A percentile compares a stretch with the other conserved stretches of the same genome.
Evolutionary conservation across 306 rosid species (phyloP).

Genomic region (Vigna trinervia): DNA sequence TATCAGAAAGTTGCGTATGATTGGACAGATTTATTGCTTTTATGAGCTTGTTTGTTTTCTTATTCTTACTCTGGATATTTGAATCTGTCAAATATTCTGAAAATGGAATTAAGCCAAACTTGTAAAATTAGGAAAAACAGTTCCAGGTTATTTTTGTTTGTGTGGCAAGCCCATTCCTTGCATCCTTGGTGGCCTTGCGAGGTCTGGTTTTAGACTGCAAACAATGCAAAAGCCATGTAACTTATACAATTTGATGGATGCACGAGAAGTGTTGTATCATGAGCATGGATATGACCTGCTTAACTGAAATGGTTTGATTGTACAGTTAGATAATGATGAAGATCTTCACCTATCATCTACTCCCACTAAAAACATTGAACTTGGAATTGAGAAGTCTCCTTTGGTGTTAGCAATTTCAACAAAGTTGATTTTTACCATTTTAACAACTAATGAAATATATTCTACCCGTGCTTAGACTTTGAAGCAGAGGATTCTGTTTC

Average conservation of each 20-base stretch:
- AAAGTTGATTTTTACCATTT: not conserved
- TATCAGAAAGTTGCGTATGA: conserved; percentile 28
- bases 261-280: conserved; percentile 9
- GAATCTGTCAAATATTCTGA: not conserved
- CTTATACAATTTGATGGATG: conserved; percentile 1
- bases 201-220: not conserved
- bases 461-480: conserved; percentile 5
- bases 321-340: not conserved
- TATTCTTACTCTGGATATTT: not conserved
- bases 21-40: not conserved
- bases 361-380: conserved; percentile 1
- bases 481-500: conserved; percentile 29
- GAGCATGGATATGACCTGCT: conserved; percentile 22
- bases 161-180: not conserved
- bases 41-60: not conserved
- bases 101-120: not conserved
- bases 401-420: conserved; percentile 2
- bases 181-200: conserved; percentile 6
- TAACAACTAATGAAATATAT: conserved; percentile 34
- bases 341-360: conserved; percentile 18
- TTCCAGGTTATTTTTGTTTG: not conserved
- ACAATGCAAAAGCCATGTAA: not conserved
- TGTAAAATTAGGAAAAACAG: not conserved
- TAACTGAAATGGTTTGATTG: not conserved
- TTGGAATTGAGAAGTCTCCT: conserved; percentile 13